Evolutionary conservation across 2,329 filamentous ascomycete species (phyloP), one percentile per base, ranked within the genome.

Genomic region (Hypoxylon sp.): DNA sequence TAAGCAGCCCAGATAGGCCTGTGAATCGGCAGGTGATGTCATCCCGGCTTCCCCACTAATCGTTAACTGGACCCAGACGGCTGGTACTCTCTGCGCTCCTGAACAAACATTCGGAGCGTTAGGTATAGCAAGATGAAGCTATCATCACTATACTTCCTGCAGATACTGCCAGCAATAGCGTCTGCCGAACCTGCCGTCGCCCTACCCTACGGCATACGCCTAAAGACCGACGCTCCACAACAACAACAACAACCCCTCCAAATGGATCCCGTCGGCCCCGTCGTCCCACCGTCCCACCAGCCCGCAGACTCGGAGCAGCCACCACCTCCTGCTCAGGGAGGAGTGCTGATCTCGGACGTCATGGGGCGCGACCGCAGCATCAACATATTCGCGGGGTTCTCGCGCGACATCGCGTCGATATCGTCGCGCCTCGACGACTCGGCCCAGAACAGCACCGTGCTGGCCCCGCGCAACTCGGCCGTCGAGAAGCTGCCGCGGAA

Each of bases 401-500:
- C 90, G 4, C 88, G 93, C 62, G 90, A 94, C 73, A 87, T 94
- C 71, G 85, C 89, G 48, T 79, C 84, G n/a, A 84, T 94, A 19
- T 85, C 87, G 8, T 79, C 81, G 20, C 90, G 91, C 0, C 85
- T 98, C 13, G 86, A 91, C 70, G 85, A 92, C 74, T 77, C 83
- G 0, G 74, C 80, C 0, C 78, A 84, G 60, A 94, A 94, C 75
- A 91, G 91, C 15, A 97, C 93, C 1, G 88, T 98, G 22, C 87
- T 98, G 2, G 94, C 94, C 4, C 95, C 95, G 0, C 81, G 91
- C 56, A 98, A 99, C 81, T 88, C 86, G 17, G 93, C 89, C 2
- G 87, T 99, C 73, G 90, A 91, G 68, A 81, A 79, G 0, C 81
- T 98, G 22, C 91, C 93, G 0, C 84, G 90, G 54, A 98, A 97